phyloP scores from a whole-genome alignment of 108 stramenopile genomes.

The Pseudonitzschia pungens region DNA sequence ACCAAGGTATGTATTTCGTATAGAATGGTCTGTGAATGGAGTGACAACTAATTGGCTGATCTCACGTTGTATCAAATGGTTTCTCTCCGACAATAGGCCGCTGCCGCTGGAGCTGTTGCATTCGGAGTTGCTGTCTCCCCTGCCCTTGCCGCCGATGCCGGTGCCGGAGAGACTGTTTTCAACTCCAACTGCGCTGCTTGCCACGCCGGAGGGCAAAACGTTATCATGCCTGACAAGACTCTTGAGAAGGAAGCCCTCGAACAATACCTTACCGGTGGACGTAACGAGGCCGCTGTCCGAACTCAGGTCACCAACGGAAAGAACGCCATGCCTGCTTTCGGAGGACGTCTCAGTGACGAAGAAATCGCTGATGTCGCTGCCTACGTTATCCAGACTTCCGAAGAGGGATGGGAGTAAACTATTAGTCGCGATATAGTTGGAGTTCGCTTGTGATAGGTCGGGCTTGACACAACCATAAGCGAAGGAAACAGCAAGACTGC shows the following conservation, averaged over 20 bases:
- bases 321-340: slow-evolving; percentile 97
- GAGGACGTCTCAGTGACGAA: slow-evolving; percentile 89
- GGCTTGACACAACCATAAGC: neutral
- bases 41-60: too few relatives aligned
- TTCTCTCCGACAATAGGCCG: slow-evolving; percentile 44
- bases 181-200: slow-evolving; percentile 94
- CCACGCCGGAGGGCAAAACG: slow-evolving; percentile 94
- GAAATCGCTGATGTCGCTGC: slow-evolving; percentile 89
- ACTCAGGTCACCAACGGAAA: slow-evolving; percentile 94
- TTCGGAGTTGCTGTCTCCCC: slow-evolving; percentile 65
- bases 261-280: slow-evolving; percentile 85
- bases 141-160: slow-evolving; percentile 85
- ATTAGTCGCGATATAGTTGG: neutral
- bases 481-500: neutral
- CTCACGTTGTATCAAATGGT: too few relatives aligned
- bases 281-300: slow-evolving; percentile 76
- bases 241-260: slow-evolving; percentile 92
- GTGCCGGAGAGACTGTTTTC: slow-evolving; percentile 85
- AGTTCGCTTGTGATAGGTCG: too few relatives aligned
- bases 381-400: slow-evolving; percentile 83
- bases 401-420: slow-evolving; percentile 77
- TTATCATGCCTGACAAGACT: slow-evolving; percentile 94
- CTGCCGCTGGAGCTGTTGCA: slow-evolving; percentile 70
- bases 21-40: too few relatives aligned
- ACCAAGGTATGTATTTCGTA: slow-evolving; percentile 44